phyloP scores from a whole-genome alignment of 2,329 filamentous ascomycete species.

The Akanthomyces lecanii region DNA sequence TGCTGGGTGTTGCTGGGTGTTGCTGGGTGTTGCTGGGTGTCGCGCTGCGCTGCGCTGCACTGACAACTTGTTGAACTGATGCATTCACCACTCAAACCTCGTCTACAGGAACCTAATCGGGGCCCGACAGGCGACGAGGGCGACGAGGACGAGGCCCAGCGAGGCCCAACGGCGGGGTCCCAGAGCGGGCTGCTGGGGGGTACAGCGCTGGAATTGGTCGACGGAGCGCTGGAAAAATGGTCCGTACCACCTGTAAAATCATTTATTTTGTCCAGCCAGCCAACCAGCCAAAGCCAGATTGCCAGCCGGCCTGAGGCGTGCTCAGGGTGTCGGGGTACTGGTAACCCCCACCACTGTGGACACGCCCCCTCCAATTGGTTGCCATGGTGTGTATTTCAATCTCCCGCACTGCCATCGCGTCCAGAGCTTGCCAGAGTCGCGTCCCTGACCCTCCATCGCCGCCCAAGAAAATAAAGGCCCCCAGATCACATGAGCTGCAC shows the following conservation, averaged over 20 bases:
- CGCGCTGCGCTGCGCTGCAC: background rate
- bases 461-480: background rate
- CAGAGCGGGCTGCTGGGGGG: background rate
- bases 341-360: background rate
- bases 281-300: no score
- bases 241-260: background rate
- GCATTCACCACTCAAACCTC: background rate
- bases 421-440: background rate
- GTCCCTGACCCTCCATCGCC: background rate
- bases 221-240: background rate
- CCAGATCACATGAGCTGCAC: conserved; percentile 13
- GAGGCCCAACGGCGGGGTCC: conserved; percentile 6
- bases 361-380: conserved; percentile 12
- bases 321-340: background rate
- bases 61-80: background rate
- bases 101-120: background rate
- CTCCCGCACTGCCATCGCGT: background rate
- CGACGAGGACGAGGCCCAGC: background rate
- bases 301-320: no score
- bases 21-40: no score
- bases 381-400: background rate
- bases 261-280: background rate
- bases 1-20: background rate
- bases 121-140: background rate
- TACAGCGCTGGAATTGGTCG: background rate